Evolutionary conservation across 177 flowering plant species (phyloP), one percentile per base, ranked within the genome.

Genomic region (Vitis hybrid): DNA sequence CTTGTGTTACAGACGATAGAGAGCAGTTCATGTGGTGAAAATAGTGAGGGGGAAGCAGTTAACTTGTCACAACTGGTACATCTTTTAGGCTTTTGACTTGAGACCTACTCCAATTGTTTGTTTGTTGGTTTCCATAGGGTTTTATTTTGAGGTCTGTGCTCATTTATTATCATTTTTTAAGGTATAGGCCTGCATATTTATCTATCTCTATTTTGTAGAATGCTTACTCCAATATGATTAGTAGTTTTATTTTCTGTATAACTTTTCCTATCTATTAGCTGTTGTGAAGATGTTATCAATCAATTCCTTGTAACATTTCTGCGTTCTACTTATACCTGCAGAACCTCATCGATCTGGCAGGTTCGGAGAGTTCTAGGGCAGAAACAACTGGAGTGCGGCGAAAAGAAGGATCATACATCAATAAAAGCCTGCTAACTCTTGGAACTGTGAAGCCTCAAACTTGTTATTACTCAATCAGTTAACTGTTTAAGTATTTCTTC

Each of bases 341-440:
- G 99, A 89, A 95, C 92, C 97, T 95, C 83, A 91, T 93, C 86
- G 99, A 95, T 87, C 95, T 95, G 89, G 99, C 99, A 85, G 99
- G 98, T 88, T 93, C 97, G 66, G 99, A 95, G 85, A 95, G 99
- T 82, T 93, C 99, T 60, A 93, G 77, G 84, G 98, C 86, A 66
- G 99, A 90, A 90, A 93, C 99, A 19, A 89, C 88, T 82, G 98
- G 98, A 66, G 75, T 91, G 64, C 85, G 99, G 50, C 79, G 95
- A 66, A 95, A 91, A 78, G 99, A 95, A 84, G 99, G 99, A 76
- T 87, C 99, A 52, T 95, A 88, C 77, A 95, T 95, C 39, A 95
- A 95, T 72, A 95, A 95, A 84, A 95, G 99, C 77, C 78, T 95
- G 68, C 85, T 95, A 49, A 91, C 97, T 64, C 94, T 95, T 73